Percentiles rank a stretch among this genome's conserved stretches.
Conservation (phyloP, 225 moss, liverwort and hornwort species). For the Polytrichum formosum region DNA sequence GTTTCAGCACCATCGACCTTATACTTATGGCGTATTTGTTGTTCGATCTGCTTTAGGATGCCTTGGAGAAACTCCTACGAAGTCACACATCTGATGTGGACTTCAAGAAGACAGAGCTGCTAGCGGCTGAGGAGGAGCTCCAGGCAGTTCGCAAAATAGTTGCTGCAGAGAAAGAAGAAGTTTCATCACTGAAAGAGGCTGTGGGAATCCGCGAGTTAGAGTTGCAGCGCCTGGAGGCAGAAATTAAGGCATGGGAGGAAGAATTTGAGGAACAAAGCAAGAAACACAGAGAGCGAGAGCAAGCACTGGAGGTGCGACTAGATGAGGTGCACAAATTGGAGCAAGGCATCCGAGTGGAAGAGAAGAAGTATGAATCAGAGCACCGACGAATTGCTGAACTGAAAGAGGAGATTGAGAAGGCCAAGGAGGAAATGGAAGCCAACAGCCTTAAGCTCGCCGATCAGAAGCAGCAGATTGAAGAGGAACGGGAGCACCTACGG, state of each 20-base stretch:
- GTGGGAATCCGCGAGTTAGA: conserved; percentile 40
- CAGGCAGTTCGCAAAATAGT: conserved; percentile 41
- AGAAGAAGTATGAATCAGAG: conserved; percentile 48
- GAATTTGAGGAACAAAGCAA: conserved; percentile 39
- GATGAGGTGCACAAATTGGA: conserved; percentile 48
- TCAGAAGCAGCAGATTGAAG: conserved; percentile 55
- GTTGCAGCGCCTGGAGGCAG: conserved; percentile 40
- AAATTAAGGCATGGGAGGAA: conserved; percentile 36
- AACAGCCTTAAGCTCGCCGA: conserved; percentile 46
- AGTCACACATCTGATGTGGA: conserved; percentile 57
- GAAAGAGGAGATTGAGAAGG: conserved; percentile 54
- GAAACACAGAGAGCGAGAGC: conserved; percentile 39
- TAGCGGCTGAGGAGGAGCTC: conserved; percentile 51
- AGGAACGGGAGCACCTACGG: conserved; percentile 57
- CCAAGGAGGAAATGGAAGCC: conserved; percentile 50
- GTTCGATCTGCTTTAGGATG: conserved; percentile 36
- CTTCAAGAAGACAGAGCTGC: conserved; percentile 44
- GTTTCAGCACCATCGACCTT: too few relatives aligned
- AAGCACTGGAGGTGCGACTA: conserved; percentile 31
- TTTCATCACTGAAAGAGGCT: conserved; percentile 23
- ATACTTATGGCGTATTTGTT: too few relatives aligned
- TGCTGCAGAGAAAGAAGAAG: conserved; percentile 55
- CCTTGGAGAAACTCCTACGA: conserved; percentile 48
- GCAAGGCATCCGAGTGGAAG: conserved; percentile 50
- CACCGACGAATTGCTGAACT: conserved; percentile 43